Evolutionary conservation across 805 yeast species (phyloP), one percentile per base, ranked within the genome.

Genomic region (Priceomyces melissophilus): DNA sequence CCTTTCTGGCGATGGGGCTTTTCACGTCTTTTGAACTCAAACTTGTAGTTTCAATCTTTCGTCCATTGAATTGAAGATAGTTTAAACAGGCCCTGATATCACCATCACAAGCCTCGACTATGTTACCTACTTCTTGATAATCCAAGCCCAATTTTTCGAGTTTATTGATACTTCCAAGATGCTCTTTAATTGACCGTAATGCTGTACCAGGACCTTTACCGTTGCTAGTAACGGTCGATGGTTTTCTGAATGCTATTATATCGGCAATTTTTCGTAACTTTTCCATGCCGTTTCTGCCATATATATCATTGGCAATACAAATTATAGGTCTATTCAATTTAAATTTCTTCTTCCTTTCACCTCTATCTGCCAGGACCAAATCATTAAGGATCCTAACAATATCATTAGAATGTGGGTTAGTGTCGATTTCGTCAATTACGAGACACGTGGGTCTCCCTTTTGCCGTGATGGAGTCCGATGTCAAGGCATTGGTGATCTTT

Each of bases 21-120:
- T 37, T 30, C 4, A 12, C 35, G 12, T 11, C 26, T 11, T n/a
- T 34, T 11, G 37, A 28, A 28, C 41, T 40, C 8, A 20, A 10
- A 5, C 23, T 17, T 32, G 41, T 38, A 8, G 28, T 20, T 12
- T 45, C 49, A 10, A 47, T n/a, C 40, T 48, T 50, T 15, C 59
- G 43, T 9, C 54, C 53, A 36, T 66, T 63, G 54, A 91, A 90
- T 50, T 91, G 98, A 30, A 91, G 58, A 51, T 82, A 77, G 54
- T 91, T 91, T 30, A 91, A 69, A 60, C 96, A 84, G 20, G 88
- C 86, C 49, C 99, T 69, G 13, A 93, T 71, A 63, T 91, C 99
- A 31, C 87, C 87, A 47, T 86, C 88, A 29, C 89, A 78, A 1
- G 80, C 58, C 37, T 78, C 82, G 4, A 87, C 81, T 8, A 91